These are phyloP conservation scores for Leishmania amazonensis DNA, from an alignment of 208 protist species.

Conservation along the genomic window DNA sequence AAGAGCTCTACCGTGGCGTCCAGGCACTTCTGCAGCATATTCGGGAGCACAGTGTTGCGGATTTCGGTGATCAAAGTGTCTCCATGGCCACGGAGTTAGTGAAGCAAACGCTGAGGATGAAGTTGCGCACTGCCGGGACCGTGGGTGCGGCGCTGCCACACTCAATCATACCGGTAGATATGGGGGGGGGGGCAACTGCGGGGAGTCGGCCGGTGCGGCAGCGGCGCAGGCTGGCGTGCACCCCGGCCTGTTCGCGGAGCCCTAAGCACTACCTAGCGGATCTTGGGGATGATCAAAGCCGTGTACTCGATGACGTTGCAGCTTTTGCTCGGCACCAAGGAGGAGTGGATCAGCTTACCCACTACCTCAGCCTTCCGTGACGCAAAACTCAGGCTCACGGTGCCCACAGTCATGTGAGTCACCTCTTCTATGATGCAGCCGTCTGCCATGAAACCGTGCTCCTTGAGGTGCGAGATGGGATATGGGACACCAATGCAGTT, in stretches of 20 bases:
- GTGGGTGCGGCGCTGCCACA: constrained; percentile 51
- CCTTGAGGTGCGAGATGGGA: constrained; percentile 28
- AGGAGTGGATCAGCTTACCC: constrained; percentile 54
- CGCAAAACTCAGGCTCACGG: constrained; percentile 41
- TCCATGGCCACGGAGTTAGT: not conserved
- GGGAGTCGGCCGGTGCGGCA: constrained; percentile 11
- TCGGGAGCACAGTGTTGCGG: constrained; percentile 18
- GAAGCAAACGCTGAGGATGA: constrained; percentile 45
- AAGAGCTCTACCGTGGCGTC: constrained; percentile 25
- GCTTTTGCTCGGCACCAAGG: constrained; percentile 37
- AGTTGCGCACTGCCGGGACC: constrained; percentile 40
- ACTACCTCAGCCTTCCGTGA: constrained; percentile 27
- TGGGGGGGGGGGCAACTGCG: constrained; percentile 16
- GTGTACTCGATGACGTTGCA: constrained; percentile 47
- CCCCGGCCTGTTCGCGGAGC: constrained; percentile 20
- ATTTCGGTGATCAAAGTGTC: constrained; percentile 20
- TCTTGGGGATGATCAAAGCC: constrained; percentile 38
- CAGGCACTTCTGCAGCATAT: constrained; percentile 37
- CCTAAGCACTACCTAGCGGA: constrained; percentile 29
- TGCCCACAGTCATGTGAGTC: constrained; percentile 21
- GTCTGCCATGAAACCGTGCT: constrained; percentile 33
- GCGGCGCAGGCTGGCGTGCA: constrained; percentile 1
- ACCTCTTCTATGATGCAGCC: constrained; percentile 37
- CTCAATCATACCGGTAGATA: constrained; percentile 45
- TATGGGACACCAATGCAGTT: constrained; percentile 35